Evolutionary conservation across 352 stramenopile species (phyloP).

Genomic region (Paralagenidium karlingii): DNA sequence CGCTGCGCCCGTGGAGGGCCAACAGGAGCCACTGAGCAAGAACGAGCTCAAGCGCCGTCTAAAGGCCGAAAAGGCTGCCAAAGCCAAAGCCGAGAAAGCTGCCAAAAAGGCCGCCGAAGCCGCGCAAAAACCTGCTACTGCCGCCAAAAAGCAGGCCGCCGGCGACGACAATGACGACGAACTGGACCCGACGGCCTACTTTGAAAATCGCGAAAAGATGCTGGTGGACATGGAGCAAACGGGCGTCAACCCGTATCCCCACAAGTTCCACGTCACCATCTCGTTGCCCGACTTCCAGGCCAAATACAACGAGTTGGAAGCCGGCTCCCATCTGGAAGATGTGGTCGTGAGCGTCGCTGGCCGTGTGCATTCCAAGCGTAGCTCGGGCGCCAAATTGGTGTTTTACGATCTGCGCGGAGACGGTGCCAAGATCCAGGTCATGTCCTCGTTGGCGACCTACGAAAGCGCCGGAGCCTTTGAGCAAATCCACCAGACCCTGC

Average conservation of each 20-base stretch:
- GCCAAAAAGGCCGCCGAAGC: slow-evolving; percentile 56
- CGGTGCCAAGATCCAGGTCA: slow-evolving; percentile 94
- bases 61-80: slow-evolving; percentile 92
- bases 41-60: slow-evolving; percentile 97
- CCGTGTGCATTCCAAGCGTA: slow-evolving; percentile 91
- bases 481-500: slow-evolving; percentile 84
- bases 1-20: no score
- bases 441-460: slow-evolving; percentile 82
- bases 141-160: slow-evolving; percentile 29
- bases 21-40: slow-evolving; percentile 85
- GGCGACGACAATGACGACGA: slow-evolving; percentile 84
- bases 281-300: slow-evolving; percentile 91
- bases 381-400: slow-evolving; percentile 93
- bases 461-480: slow-evolving; percentile 35
- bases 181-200: slow-evolving; percentile 96
- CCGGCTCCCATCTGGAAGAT: slow-evolving; percentile 71
- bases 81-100: slow-evolving; percentile 91
- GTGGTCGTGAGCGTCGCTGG: slow-evolving; percentile 88
- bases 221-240: slow-evolving; percentile 85
- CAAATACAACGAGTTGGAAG: slow-evolving; percentile 70
- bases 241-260: slow-evolving; percentile 93
- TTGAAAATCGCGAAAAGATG: slow-evolving; percentile 89
- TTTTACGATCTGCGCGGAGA: slow-evolving; percentile 97
- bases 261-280: slow-evolving; percentile 96
- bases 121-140: slow-evolving; percentile 2